Evolutionary conservation across 805 yeast species (phyloP), one percentile per base, ranked within the genome.

Genomic region (Starmerella roubikii): DNA sequence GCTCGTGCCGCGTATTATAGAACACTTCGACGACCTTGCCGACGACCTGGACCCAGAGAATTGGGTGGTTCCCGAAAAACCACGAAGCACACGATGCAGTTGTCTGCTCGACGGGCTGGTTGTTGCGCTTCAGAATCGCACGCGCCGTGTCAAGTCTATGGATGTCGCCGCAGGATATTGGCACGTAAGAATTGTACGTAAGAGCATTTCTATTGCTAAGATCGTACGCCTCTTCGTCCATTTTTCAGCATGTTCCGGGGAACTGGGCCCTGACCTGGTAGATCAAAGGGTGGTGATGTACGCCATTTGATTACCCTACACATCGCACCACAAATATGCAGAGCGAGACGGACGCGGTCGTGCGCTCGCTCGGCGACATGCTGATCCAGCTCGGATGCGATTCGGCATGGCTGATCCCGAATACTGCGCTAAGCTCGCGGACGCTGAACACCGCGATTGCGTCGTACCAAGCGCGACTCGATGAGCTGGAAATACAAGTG

Each of bases 371-470:
- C 31, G 55, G 51, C 6, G 54, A 51, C 36, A 24, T 49, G 24
- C 40, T 52, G 27, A 40, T 52, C 22, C 43, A 40, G 31, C 45
- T 52, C 16, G 54, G 54, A 31, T 34, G 46, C 17, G 50, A 48
- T 22, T 40, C 47, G 4, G 51, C 48, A 19, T 42, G 51, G 38
- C 42, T 45, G 13, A 47, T 51, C 13, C 49, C 54, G 3, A 50
- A 51, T 32, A 40, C 51, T 17, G 37, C 48, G 13, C 39, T 49
- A 7, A 45, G 48, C 38, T 35, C 48, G 3, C 10, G 29, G 20
- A 35, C 27, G 19, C 47, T 52, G 24, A 48, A 52, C 31, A 20
- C 20, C n/a, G 41, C 40, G 33, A 35, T 47, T 11, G 40, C 37
- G 12, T 33, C 21, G 15, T 48, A 50, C 37, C 49, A 50, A 34